Base-by-base conservation (phyloP, 1,139 yeast species). In the Diutina catenulata region DNA sequence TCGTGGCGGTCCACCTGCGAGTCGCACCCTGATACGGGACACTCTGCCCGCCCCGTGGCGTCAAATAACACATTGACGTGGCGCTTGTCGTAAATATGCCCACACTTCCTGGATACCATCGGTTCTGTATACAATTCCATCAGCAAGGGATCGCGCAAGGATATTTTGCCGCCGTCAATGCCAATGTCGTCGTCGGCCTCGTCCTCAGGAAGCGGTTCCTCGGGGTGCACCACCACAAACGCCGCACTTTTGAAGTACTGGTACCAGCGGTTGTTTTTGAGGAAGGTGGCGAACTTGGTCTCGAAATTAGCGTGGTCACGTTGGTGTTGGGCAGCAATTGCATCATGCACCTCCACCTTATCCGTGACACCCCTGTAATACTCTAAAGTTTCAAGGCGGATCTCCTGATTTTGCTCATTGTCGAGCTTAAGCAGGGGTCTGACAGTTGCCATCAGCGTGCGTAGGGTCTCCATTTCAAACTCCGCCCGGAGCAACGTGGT, bases 111-210 rank as follows among this genome's bases (percentile, higher is more conserved):
- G 25, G 21, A 25, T 15, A 24, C 8, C 11, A 7, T 13, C 3
- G 35, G 35, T 6, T 31, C 21, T 2, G n/a, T 21, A 14, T 21
- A 21, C 11, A 21, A 4, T 9, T n/a, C 21, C n/a, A 31, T 10
- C 9, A 25, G 21, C 6, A 31, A 18, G 21, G 24, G 10, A 13
- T 31, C 35, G 2, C 8, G 11, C 11, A 31, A 14, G 4, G 25
- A 21, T 9, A 31, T 31, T 13, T 31, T 31, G 10, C 35, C 35
- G 8, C 35, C 35, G 10, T 26, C 21, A 11, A 31, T 31, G 18
- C 25, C 35, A 6, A 31, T 5, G 13, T 31, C 35, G 11, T 31
- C 35, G 14, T 31, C 35, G 9, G 11, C 13, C 3, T 31, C 24
- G 5, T 29, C 35, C 4, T 21, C n/a, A 3, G 26, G 24, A 5